Base-by-base conservation (phyloP, 768 basidiomycete species). In the Boletus subcaerulescens region DNA sequence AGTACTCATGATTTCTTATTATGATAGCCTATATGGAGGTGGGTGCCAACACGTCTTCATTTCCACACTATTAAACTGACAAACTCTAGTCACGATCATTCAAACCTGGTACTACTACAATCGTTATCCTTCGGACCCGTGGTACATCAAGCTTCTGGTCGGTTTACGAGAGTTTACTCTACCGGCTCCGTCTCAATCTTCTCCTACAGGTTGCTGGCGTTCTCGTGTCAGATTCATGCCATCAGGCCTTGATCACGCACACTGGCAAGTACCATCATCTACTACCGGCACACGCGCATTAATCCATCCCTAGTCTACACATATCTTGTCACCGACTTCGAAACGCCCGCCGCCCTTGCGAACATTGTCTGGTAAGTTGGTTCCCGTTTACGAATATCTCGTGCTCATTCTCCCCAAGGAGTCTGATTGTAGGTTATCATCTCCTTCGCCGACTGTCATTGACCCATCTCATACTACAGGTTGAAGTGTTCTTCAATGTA, bases 31-130 rank as follows among this genome's bases (percentile, higher is more conserved):
- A 24, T 77, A 80, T 55, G 82, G 82, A 71, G 77, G 82, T 82
- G 45, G 1, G 71, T 61, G 22, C 7, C 17, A 35, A 33, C 14
- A 3, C 24, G 17, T 36, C 33, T 60, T 45, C 43, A 48, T 55
- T 32, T 43, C 36, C 39, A 5, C n/a, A 18, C n/a, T 18, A 35
- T 60, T 32, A 56, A 68, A 14, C 40, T 29, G 12, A 11, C 31
- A 35, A 44, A 8, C 39, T 0, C 38, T 42, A 85, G 84, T 85
- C 20, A 83, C 83, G 14, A 72, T 74, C 53, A 73, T 85, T 14
- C 84, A 85, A 65, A 74, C 78, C 2, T 83, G 75, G 74, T 84
- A 79, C 59, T 85, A 84, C 63, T 84, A 70, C 50, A 71, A 69
- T 17, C 76, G 55, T 3, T 71, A 84, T 61, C 77, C 80, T 52